phyloP scores from a whole-genome alignment of 306 rosid genomes.

The Begonia masoniana region DNA sequence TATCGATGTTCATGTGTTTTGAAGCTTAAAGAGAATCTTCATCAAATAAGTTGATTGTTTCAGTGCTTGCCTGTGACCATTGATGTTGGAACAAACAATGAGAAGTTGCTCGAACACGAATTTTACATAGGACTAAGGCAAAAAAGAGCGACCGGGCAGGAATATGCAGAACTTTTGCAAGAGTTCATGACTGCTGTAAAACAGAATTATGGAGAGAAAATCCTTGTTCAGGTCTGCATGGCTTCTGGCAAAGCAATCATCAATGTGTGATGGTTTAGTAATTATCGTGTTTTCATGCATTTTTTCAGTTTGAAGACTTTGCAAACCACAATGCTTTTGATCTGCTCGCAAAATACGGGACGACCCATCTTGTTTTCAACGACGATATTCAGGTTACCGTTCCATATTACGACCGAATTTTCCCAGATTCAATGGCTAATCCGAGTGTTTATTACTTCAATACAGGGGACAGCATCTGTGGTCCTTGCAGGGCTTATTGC shows the following conservation, averaged over 20 bases:
- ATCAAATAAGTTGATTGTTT: no score
- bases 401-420: no score
- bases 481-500: conserved; percentile 88
- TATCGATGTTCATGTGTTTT: conserved; percentile 5
- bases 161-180: conserved; percentile 68
- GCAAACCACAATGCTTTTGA: conserved; percentile 99
- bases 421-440: neutral
- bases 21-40: no score
- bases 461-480: conserved; percentile 93
- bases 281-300: neutral
- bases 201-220: conserved; percentile 78
- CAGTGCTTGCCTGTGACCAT: conserved; percentile 98
- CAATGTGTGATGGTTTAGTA: no score
- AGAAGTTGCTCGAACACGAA: conserved; percentile 67
- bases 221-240: conserved; percentile 65
- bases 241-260: no score
- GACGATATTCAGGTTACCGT: conserved; percentile 77
- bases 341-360: conserved; percentile 65
- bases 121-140: conserved; percentile 92
- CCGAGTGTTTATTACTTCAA: conserved; percentile 3
- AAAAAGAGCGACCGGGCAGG: conserved; percentile 87
- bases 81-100: conserved; percentile 98
- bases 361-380: conserved; percentile 95
- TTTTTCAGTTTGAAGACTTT: conserved; percentile 87
- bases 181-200: conserved; percentile 92